Conservation (phyloP, 2,329 filamentous ascomycete species). For the Xylaria sp. region DNA sequence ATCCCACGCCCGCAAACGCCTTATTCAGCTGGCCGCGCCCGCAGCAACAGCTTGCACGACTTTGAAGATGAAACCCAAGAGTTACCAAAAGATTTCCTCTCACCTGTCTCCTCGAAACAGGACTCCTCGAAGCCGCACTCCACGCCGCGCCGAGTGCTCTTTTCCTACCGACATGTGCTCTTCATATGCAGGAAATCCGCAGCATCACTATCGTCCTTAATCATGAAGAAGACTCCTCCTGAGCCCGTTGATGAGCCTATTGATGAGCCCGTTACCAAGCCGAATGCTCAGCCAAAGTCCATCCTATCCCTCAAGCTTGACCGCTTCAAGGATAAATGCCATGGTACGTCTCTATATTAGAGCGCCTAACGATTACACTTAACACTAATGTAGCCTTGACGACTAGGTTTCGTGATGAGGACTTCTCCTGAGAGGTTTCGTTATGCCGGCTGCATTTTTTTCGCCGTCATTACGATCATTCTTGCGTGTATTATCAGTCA, state of each 20-base stretch:
- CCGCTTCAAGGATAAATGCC: conserved; percentile 28
- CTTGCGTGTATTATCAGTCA: conserved; percentile 35
- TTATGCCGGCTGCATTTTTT: conserved; percentile 38
- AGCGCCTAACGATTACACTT: background rate
- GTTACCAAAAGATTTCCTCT: conserved; percentile 36
- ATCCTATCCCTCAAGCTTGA: conserved; percentile 30
- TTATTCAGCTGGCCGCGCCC: background rate
- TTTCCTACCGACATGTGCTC: conserved; percentile 37
- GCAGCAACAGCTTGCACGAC: conserved; percentile 20
- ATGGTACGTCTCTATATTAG: conserved; percentile 23
- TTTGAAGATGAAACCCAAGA: conserved; percentile 23
- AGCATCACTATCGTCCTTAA: conserved; percentile 3
- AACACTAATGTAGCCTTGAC: conserved; percentile 11
- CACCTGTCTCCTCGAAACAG: conserved; percentile 34
- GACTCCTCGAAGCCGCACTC: conserved; percentile 16
- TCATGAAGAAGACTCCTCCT: conserved; percentile 1
- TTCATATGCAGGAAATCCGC: conserved; percentile 6
- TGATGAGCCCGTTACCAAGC: background rate
- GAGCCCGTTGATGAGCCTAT: background rate
- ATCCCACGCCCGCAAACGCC: conserved; percentile 1
- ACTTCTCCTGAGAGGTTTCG: conserved; percentile 32
- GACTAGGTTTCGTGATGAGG: conserved; percentile 36
- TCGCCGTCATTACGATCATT: conserved; percentile 33
- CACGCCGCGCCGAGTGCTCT: conserved; percentile 36
- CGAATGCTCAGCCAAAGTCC: conserved; percentile 13